Base-by-base conservation (phyloP, 73 alveolate genomes). In the Paramecium sexaurelia region DNA sequence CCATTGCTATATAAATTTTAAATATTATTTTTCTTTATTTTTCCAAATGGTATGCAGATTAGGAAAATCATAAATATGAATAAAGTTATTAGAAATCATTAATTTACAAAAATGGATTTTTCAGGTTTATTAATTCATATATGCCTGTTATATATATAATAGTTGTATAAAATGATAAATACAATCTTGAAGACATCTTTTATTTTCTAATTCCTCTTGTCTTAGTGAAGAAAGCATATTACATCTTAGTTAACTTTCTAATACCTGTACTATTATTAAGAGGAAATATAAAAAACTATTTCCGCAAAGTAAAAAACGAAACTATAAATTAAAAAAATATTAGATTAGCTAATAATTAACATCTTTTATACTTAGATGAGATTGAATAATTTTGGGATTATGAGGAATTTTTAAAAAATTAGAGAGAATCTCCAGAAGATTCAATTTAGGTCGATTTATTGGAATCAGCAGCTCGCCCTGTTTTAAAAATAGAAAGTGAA, bases 31-130 rank as follows among this genome's bases (percentile, higher is more conserved):
- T 56, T 26, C 55, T 71, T 19, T 39, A 67, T 33, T 68, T 88
- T 55, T 75, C 94, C 3, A 29, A 41, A 22, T 67, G 82, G 73
- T 88, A 37, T 69, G 91, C 90, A 41, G 36, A 68, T 37, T 4
- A 41, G 5, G 94, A 88, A 88, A 88, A 88, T 41, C 94, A 88
- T 26, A 88, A 88, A 41, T 88, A 22, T 68, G 37, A 61, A 36
- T 40, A 40, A 29, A 13, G 55, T 20, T 88, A 68, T 39, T 57
- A 88, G 37, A 88, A 82, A 26, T 88, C 94, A 9, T 40, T 88
- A 24, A 88, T 88, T 69, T 69, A 68, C 55, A 88, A 88, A 29
- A 55, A 68, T 41, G 87, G 68, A 45, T 35, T 82, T 19, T 88
- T 68, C 17, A 88, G 73, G 55, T 75, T 88, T 5, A 36, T 69